phyloP scores from a whole-genome alignment of 2,329 filamentous ascomycete genomes.

The Paecilomyces sp. region DNA sequence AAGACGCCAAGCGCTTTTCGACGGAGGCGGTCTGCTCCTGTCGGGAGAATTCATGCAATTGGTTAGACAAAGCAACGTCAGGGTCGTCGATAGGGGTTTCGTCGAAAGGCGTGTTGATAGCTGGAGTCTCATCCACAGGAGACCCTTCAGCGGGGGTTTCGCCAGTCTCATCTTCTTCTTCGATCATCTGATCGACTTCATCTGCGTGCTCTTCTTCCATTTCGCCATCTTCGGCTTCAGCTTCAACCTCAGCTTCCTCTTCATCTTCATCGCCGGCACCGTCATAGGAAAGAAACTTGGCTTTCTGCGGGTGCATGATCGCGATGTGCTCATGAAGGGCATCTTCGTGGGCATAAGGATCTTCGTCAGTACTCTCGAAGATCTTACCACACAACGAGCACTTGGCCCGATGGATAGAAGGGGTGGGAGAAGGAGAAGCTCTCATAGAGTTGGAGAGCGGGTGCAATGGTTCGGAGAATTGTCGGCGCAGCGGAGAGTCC shows the following conservation, averaged over 20 bases:
- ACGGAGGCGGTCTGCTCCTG: slow-evolving; percentile 16
- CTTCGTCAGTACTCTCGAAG: slow-evolving; percentile 19
- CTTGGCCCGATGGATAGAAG: slow-evolving; percentile 18
- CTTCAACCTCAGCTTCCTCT: slow-evolving; percentile 5
- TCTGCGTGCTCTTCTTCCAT: slow-evolving; percentile 9
- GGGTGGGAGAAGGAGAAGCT: slow-evolving; percentile 25
- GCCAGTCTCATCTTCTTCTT: slow-evolving; percentile 12
- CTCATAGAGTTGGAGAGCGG: slow-evolving; percentile 27
- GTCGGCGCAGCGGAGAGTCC: slow-evolving; percentile 29
- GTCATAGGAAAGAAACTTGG: slow-evolving; percentile 18
- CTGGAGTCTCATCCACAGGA: neutral
- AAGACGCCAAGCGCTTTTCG: slow-evolving; percentile 22
- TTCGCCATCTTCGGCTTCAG: slow-evolving; percentile 1
- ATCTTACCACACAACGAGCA: slow-evolving; percentile 31
- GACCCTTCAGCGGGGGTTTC: slow-evolving; percentile 1
- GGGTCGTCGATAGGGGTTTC: neutral
- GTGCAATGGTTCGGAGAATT: slow-evolving; percentile 31
- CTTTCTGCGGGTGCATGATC: slow-evolving; percentile 25
- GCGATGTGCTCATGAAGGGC: slow-evolving; percentile 26
- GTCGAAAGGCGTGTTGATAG: slow-evolving; percentile 1
- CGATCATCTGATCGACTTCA: slow-evolving; percentile 9
- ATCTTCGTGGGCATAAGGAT: slow-evolving; percentile 17
- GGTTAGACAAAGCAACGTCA: slow-evolving; percentile 13
- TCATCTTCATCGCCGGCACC: slow-evolving; percentile 14
- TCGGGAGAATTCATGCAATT: slow-evolving; percentile 15